Evolutionary conservation across 2,329 filamentous ascomycete genomes (phyloP), one percentile per base, ranked within the genome.

Genomic region (Scorias spongiosa): DNA sequence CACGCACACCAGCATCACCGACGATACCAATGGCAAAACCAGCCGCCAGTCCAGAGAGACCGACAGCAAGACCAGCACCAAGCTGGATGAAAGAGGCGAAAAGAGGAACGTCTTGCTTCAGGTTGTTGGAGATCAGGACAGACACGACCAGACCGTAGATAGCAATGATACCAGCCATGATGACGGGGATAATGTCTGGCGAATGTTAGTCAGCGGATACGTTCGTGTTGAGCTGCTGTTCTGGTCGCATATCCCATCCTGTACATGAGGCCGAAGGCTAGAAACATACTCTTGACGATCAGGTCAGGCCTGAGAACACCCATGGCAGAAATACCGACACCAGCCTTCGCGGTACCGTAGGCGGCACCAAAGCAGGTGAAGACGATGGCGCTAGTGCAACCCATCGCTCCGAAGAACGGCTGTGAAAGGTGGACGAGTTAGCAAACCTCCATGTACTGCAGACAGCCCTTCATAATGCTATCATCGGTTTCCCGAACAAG

Each of bases 101-200:
- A 36, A 72, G 65, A 36, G 68, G 62, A 29, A 58, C 62, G 37
- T 66, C 51, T 50, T 71, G 68, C 42, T 57, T 57, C 44, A 72
- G 63, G 50, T 69, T 64, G 64, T 71, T 71, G 57, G 69, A 71
- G 61, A 72, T 72, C 54, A 72, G 57, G 57, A 72, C 69, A 39
- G 68, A 71, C 42, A 72, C 69, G 59, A 72, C 69, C 44, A 72
- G 64, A 54, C 69, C 69, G 64, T 72, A 98, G 68, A 98, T 96
- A 83, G 86, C 91, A 70, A 98, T 96, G 70, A 98, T 98, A 96
- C 91, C 91, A 75, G 91, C 91, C 91, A 98, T 98, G 80, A 98
- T 94, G 69, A 96, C 91, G 65, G 91, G 91, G 53, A 96, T 89
- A 67, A 96, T 95, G 77, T 95, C 89, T 96, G 55, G 9, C n/a